A percentile compares a stretch with the other conserved stretches of the same genome.
Conservation (phyloP, 805 yeast genomes). For the Yamadazyma olivae region DNA sequence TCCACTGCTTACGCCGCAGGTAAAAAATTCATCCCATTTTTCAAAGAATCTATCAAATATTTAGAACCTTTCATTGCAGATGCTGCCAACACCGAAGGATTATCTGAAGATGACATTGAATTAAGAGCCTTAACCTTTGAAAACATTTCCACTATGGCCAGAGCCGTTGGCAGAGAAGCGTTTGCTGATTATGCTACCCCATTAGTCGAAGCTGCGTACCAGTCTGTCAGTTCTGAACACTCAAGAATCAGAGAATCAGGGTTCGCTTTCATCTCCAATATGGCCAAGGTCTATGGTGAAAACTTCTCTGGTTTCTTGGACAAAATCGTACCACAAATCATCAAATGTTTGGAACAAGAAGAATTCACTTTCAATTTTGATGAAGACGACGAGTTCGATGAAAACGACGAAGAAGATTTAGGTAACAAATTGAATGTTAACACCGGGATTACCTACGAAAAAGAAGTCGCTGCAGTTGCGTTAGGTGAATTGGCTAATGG, state of each 20-base stretch:
- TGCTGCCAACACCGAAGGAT: conserved; percentile 65
- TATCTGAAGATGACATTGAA: conserved; percentile 86
- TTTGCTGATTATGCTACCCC: conserved; percentile 86
- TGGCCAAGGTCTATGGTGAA: conserved; percentile 92
- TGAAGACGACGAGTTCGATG: conserved; percentile 46
- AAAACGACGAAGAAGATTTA: conserved; percentile 58
- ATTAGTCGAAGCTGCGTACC: conserved; percentile 82
- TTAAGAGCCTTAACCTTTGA: conserved; percentile 91
- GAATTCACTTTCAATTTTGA: conserved; percentile 71
- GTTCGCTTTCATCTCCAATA: conserved; percentile 85
- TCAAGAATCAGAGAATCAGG: conserved; percentile 92
- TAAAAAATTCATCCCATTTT: conserved; percentile 80
- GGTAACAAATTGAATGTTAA: conserved; percentile 79
- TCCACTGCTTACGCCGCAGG: conserved; percentile 97
- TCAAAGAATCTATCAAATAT: conserved; percentile 72
- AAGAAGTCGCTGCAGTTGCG: conserved; percentile 92
- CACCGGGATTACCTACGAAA: conserved; percentile 93
- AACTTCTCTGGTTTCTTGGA: conserved; percentile 86
- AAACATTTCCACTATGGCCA: conserved; percentile 90
- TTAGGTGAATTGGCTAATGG: conserved; percentile 85
- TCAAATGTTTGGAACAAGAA: conserved; percentile 79
- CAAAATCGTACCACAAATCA: conserved; percentile 78
- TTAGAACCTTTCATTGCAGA: conserved; percentile 79
- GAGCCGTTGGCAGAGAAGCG: conserved; percentile 91
- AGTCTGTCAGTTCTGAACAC: conserved; percentile 70